phyloP scores from a whole-genome alignment of 1,284 basidiomycete species.

The Trametes hirsuta region DNA sequence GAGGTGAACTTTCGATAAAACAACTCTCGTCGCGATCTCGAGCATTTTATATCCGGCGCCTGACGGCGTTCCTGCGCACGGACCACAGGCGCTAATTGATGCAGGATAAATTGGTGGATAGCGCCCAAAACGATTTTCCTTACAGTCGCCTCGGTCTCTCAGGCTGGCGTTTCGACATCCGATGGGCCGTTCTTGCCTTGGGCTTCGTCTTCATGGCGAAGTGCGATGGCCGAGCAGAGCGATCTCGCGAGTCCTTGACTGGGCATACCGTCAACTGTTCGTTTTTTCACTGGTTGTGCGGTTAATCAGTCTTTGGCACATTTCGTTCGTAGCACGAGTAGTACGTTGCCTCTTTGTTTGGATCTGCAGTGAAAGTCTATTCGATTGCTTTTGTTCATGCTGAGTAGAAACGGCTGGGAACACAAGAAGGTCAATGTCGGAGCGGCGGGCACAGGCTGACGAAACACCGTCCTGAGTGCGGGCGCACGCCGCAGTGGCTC shows the following conservation, averaged over 20 bases:
- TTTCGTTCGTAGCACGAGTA: not conserved
- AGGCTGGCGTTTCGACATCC: constrained; percentile 34
- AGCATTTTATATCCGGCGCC: constrained; percentile 4
- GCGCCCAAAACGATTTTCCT: constrained; percentile 34
- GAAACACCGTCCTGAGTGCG: no score
- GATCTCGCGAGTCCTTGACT: constrained; percentile 48
- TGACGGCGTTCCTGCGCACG: constrained; percentile 49
- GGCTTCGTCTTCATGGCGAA: constrained; percentile 14
- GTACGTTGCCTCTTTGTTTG: not conserved
- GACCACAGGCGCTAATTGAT: constrained; percentile 44
- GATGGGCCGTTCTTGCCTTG: constrained; percentile 20
- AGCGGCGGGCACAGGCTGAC: no score
- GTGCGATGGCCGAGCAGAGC: constrained; percentile 37
- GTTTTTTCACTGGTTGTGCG: constrained; percentile 50
- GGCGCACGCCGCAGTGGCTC: no score
- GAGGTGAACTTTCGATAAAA: constrained; percentile 71
- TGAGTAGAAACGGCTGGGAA: no score
- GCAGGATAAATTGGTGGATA: constrained; percentile 28
- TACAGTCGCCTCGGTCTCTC: constrained; percentile 66
- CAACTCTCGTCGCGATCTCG: not conserved
- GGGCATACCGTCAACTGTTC: constrained; percentile 69
- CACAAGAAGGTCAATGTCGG: no score
- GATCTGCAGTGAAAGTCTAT: not conserved
- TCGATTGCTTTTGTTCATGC: not conserved
- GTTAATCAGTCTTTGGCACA: constrained; percentile 73